Base-by-base conservation (phyloP, 2,329 filamentous ascomycete species). In the Rhynchosporium agropyri region DNA sequence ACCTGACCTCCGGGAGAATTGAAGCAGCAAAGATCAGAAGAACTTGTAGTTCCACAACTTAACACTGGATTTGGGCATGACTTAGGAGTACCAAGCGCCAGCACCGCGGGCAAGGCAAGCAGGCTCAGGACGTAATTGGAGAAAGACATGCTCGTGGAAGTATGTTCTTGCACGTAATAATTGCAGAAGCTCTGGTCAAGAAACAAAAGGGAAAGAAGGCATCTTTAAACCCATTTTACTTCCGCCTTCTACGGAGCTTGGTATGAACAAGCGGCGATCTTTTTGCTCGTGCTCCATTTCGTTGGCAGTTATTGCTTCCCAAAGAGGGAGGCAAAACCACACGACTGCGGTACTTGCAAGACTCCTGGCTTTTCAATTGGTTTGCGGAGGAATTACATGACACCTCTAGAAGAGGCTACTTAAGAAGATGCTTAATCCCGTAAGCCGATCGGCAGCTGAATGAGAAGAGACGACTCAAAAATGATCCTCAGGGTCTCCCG, bases 21-120 rank as follows among this genome's bases (percentile, higher is more conserved):
- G 78, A 92, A 90, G 77, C 90, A 92, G 78, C 90, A 92, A 8
- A 86, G 82, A 71, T 92, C 80, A 57, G 80, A 74, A 7, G 77
- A 76, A 3, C 85, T 85, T 5, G 81, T 83, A 71, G 87, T 87
- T 62, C 86, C 83, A 72, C 89, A 91, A 50, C 66, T 68, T 33
- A 64, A 51, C 20, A 56, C 38, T 33, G 70, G 66, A 59, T 66
- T 73, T 12, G 68, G 62, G 60, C 72, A 74, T 38, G 67, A 65
- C 51, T 67, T 66, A 26, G 71, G 64, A 12, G 67, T 63, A 2
- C 69, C 69, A 20, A 61, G 13, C 4, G 65, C 66, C n/a, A 67
- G 48, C 9, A 59, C 65, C 20, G 49, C 65, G 58, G 66, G 65
- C 42, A 68, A 53, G 50, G 49, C 63, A 6, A 64, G 12, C 9